Evolutionary conservation across 1,284 basidiomycete species (phyloP).

Genomic region (Athelia psychrophila): DNA sequence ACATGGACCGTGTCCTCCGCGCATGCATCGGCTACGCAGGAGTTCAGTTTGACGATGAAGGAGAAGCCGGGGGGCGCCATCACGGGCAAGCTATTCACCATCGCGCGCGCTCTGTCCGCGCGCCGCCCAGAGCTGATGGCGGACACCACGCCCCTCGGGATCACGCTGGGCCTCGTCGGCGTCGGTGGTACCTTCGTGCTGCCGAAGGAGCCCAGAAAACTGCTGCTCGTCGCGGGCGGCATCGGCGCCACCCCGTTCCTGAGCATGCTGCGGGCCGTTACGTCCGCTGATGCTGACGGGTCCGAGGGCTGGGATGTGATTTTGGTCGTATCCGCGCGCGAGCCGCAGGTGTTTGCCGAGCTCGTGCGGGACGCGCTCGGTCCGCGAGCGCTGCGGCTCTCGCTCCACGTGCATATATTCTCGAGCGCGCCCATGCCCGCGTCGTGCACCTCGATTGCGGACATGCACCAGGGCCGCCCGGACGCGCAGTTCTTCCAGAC

Average conservation of each 20-base stretch:
- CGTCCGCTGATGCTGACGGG: conserved; percentile 10
- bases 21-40: conserved; percentile 13
- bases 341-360: conserved; percentile 42
- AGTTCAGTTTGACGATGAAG: conserved; percentile 47
- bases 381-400: background rate
- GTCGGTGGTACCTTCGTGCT: conserved; percentile 26
- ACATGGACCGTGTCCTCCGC: conserved; percentile 61
- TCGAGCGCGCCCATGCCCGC: background rate
- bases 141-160: conserved; percentile 22
- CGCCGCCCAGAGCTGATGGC: conserved; percentile 4
- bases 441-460: background rate
- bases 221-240: conserved; percentile 55
- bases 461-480: background rate
- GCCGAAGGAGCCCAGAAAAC: conserved; percentile 10
- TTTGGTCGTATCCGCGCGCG: conserved; percentile 45
- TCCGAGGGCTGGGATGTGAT: conserved; percentile 33
- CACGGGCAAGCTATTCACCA: conserved; percentile 17
- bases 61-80: conserved; percentile 20
- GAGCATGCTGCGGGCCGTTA: conserved; percentile 39
- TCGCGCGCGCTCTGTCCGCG: conserved; percentile 1
- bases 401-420: background rate
- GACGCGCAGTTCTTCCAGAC: background rate
- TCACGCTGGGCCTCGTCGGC: conserved; percentile 36
- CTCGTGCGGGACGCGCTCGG: conserved; percentile 29
- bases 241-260: conserved; percentile 61